Percentiles rank a stretch among this genome's conserved stretches.
phyloP scores from a whole-genome alignment of 2,329 filamentous ascomycete genomes.

The Beauveria pseudobassiana region DNA sequence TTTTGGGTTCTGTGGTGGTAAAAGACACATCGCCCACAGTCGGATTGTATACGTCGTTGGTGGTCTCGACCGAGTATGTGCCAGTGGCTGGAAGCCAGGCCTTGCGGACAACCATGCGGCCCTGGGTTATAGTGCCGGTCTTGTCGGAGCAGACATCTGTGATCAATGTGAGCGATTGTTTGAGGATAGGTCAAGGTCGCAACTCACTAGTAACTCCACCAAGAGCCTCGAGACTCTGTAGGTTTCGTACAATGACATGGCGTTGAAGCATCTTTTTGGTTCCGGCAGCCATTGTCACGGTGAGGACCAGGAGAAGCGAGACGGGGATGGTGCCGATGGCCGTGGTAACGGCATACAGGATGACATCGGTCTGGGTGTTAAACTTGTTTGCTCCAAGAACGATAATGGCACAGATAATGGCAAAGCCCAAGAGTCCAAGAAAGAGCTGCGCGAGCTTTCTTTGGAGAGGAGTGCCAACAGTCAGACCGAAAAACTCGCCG shows the following conservation, averaged over 20 bases:
- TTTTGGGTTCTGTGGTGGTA: constrained; percentile 13
- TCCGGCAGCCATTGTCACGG: constrained; percentile 46
- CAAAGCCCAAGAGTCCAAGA: constrained; percentile 55
- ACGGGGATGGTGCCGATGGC: constrained; percentile 39
- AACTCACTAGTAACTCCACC: constrained; percentile 40
- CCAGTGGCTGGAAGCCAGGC: constrained; percentile 25
- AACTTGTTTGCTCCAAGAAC: constrained; percentile 32
- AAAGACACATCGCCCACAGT: constrained; percentile 18
- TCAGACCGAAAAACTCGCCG: constrained; percentile 36
- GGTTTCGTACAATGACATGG: constrained; percentile 40
- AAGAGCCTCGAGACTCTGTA: constrained; percentile 40
- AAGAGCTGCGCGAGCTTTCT: constrained; percentile 61
- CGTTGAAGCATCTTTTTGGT: constrained; percentile 39
- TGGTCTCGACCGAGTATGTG: constrained; percentile 26
- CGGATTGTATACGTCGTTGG: constrained; percentile 24
- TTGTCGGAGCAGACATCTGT: constrained; percentile 25
- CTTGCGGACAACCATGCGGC: constrained; percentile 23
- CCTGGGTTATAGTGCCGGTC: constrained; percentile 28
- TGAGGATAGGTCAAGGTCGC: not conserved
- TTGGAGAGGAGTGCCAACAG: constrained; percentile 59
- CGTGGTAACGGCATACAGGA: constrained; percentile 32
- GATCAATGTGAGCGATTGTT: not conserved
- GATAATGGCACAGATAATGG: constrained; percentile 31
- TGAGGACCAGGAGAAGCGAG: constrained; percentile 39
- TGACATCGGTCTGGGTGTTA: constrained; percentile 25